A percentile compares a stretch with the other conserved stretches of the same genome.
Conservation (phyloP, 495 filamentous ascomycete species). For the Penicillium coffeae region DNA sequence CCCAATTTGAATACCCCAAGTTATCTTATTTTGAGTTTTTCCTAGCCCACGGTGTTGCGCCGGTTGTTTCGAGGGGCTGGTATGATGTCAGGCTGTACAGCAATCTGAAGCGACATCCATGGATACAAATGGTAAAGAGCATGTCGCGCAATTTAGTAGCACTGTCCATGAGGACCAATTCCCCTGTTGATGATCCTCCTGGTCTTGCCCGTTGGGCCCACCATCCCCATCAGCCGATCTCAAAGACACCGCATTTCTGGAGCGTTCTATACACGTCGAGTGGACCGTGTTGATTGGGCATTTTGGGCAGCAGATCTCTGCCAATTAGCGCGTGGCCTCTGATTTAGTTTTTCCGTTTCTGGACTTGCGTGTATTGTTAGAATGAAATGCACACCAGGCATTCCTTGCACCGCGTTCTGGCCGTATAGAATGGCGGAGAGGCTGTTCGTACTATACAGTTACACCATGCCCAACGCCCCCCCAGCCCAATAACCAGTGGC, state of each 20-base stretch:
- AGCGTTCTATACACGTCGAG: constrained; percentile 4
- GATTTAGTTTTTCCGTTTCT: neutral
- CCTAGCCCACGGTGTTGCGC: neutral
- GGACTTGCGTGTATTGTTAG: neutral
- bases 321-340: neutral
- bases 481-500: constrained; percentile 6
- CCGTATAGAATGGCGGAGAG: neutral
- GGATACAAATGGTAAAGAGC: too few species aligned
- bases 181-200: neutral
- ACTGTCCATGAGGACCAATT: neutral
- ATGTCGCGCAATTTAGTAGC: too few species aligned
- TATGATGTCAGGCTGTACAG: too few species aligned
- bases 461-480: constrained; percentile 7
- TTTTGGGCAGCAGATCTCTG: constrained; percentile 18
- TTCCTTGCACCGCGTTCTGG: neutral
- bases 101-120: too few species aligned
- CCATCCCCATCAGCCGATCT: constrained; percentile 1
- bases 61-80: neutral
- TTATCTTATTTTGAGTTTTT: neutral
- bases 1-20: constrained; percentile 4
- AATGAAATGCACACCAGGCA: constrained; percentile 3
- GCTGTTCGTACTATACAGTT: neutral
- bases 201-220: neutral
- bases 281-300: constrained; percentile 16
- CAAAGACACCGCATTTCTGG: constrained; percentile 7